phyloP scores from a whole-genome alignment of 805 yeast genomes.

The Candida qinlingensis region DNA sequence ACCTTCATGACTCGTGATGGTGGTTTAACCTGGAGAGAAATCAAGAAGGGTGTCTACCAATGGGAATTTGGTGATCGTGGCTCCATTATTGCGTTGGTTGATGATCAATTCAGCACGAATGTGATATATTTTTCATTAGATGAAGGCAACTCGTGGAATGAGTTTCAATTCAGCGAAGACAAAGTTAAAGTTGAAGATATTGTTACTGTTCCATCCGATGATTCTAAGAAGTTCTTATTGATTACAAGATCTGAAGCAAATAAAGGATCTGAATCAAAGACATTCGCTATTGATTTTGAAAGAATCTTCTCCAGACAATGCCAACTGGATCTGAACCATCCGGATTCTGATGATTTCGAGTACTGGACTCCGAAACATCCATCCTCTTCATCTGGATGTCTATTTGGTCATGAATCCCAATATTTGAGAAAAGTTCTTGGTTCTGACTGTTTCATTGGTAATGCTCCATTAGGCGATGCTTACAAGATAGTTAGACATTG shows the following conservation, averaged over 20 bases:
- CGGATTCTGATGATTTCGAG: slow-evolving; percentile 52
- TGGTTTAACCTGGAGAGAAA: slow-evolving; percentile 82
- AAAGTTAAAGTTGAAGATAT: slow-evolving; percentile 60
- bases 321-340: slow-evolving; percentile 37
- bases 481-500: slow-evolving; percentile 60
- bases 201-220: slow-evolving; percentile 87
- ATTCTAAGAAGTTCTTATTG: slow-evolving; percentile 69
- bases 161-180: slow-evolving; percentile 54
- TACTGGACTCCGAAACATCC: slow-evolving; percentile 61
- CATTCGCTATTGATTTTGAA: slow-evolving; percentile 53
- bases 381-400: slow-evolving; percentile 41
- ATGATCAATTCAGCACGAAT: slow-evolving; percentile 52
- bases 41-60: slow-evolving; percentile 66
- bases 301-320: slow-evolving; percentile 50
- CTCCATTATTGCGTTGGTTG: slow-evolving; percentile 69
- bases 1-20: slow-evolving; percentile 87
- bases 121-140: slow-evolving; percentile 62
- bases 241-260: slow-evolving; percentile 43
- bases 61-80: slow-evolving; percentile 99
- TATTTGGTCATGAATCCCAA: slow-evolving; percentile 68
- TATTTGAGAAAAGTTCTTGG: slow-evolving; percentile 53
- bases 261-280: slow-evolving; percentile 40
- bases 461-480: slow-evolving; percentile 51
- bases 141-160: slow-evolving; percentile 74
- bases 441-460: slow-evolving; percentile 59